These are phyloP conservation scores for Lizonia empirigonia DNA, from an alignment of 2,329 filamentous ascomycete species.

Conservation along the genomic window DNA sequence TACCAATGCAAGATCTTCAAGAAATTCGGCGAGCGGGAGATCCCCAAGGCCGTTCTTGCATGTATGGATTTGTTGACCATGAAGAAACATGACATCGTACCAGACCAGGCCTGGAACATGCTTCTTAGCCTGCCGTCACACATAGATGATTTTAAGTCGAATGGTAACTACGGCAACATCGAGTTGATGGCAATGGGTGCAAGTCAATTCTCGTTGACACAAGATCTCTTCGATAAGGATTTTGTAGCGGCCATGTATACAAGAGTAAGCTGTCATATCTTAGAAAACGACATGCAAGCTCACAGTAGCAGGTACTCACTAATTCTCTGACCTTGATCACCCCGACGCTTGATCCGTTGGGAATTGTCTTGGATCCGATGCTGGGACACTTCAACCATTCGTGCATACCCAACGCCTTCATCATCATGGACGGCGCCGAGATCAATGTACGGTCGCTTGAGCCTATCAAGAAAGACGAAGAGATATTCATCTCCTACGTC, in stretches of 20 bases:
- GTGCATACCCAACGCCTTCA: slow-evolving; percentile 64
- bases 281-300: slow-evolving; percentile 20
- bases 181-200: slow-evolving; percentile 61
- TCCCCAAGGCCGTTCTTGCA: slow-evolving; percentile 63
- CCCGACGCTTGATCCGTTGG: slow-evolving; percentile 62
- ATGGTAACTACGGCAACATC: slow-evolving; percentile 53
- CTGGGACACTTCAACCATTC: slow-evolving; percentile 65
- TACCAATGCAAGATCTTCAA: slow-evolving; percentile 63
- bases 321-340: slow-evolving; percentile 65
- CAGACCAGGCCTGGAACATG: slow-evolving; percentile 50
- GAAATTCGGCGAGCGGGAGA: slow-evolving; percentile 47
- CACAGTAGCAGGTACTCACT: slow-evolving; percentile 52
- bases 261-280: slow-evolving; percentile 40
- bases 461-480: slow-evolving; percentile 60
- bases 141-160: slow-evolving; percentile 53
- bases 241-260: slow-evolving; percentile 53
- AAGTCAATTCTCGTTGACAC: slow-evolving; percentile 57
- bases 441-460: slow-evolving; percentile 59
- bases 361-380: slow-evolving; percentile 63
- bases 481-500: slow-evolving; percentile 67
- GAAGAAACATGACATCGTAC: slow-evolving; percentile 46
- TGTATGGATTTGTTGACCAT: slow-evolving; percentile 60
- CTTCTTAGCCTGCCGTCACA: slow-evolving; percentile 57
- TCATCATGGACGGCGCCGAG: slow-evolving; percentile 61
- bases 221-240: slow-evolving; percentile 49